Conservation (phyloP, 2,329 filamentous ascomycete species). For the Pseudogymnoascus pannorum region DNA sequence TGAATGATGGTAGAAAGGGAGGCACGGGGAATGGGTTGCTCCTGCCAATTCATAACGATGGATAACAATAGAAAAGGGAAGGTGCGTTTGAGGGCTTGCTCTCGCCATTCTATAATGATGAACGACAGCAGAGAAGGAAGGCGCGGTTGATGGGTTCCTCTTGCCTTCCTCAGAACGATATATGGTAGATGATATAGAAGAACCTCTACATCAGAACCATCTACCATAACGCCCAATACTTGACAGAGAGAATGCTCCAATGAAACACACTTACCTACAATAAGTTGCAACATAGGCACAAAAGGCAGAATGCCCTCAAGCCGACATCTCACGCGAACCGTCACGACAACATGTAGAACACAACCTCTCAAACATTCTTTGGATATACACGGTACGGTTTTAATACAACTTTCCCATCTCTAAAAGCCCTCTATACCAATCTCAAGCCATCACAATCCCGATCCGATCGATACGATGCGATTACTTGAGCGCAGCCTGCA, state of each 20-base stretch:
- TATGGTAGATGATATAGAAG: too few species aligned
- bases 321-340: not conserved
- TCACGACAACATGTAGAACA: not conserved
- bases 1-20: too few species aligned
- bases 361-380: slow-evolving; percentile 14
- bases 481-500: slow-evolving; percentile 77
- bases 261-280: not conserved
- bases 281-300: not conserved
- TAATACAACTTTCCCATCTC: slow-evolving; percentile 20
- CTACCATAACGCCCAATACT: too few species aligned
- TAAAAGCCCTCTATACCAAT: not conserved
- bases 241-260: too few species aligned
- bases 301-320: not conserved
- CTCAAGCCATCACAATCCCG: slow-evolving; percentile 32
- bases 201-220: too few species aligned
- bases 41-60: not conserved
- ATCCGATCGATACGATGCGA: slow-evolving; percentile 35
- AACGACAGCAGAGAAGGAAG: too few species aligned
- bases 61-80: not conserved
- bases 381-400: slow-evolving; percentile 39
- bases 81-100: not conserved
- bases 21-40: not conserved
- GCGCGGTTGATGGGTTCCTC: too few species aligned
- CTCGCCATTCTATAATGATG: too few species aligned
- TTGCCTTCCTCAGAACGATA: not conserved